Base-by-base conservation (phyloP, 768 basidiomycete species). In the Fomitopsis serialis region DNA sequence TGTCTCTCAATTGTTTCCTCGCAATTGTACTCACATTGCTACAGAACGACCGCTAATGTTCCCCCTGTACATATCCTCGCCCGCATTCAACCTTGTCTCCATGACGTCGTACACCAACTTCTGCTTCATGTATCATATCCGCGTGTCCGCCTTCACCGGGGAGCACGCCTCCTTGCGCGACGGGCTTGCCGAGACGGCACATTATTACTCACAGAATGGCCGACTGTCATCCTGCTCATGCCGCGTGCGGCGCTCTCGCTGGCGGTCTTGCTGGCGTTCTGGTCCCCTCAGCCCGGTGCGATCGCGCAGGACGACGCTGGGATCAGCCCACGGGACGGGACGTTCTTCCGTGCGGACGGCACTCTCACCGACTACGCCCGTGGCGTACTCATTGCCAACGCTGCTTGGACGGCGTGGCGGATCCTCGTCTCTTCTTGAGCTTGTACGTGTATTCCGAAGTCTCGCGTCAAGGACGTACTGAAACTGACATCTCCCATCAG, bases 131-230 rank as follows among this genome's bases (percentile, higher is more conserved):
- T 81, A 85, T 54, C 80, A 93, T 68, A 75, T 94, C 58, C 87
- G 92, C 40, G 73, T 74, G 56, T 80, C 84, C 24, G 87, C 91
- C 32, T 86, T 87, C 64, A 47, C 59, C 29, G 71, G 73, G 32
- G 76, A 81, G 58, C 71, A 71, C 42, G 79, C 75, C 52, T 71
- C 76, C 60, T 54, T 76, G 53, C 73, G 74, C 44, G 78, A 83
- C 56, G 78, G 78, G 52, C 70, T 93, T 42, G 87, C 92, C n/a
- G 92, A 96, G 70, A 85, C 85, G 13, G 89, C 79, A 65, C 89
- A 83, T 74, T 82, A 82, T 63, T 88, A 89, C 59, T 83, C 92
- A 1, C 93, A 96, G 72, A 92, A 93, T 66, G 87, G 34, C 87
- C 92, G 4, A 90, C 88, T 0, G 82, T 94, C 40, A 78, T 82